phyloP scores from a whole-genome alignment of 208 protist species.

The Endotrypanum monterogeii region DNA sequence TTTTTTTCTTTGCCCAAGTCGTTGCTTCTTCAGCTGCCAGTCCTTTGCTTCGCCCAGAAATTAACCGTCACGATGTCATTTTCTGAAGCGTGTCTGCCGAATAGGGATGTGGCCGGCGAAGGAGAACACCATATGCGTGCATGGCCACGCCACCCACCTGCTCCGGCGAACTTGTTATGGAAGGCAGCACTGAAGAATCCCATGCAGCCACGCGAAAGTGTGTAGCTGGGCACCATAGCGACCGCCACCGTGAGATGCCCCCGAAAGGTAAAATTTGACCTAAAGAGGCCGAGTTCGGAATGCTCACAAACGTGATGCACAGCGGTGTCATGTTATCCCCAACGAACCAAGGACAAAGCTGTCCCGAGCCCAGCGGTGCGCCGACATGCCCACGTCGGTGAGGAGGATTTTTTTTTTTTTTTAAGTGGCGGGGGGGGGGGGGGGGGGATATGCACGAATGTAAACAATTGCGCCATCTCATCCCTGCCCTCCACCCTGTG shows the following conservation, averaged over 20 bases:
- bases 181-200: not conserved
- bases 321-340: slow-evolving; percentile 4
- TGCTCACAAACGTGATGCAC: not conserved
- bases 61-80: too few species aligned
- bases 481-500: too few species aligned
- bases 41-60: too few species aligned
- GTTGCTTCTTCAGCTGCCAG: too few species aligned
- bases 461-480: not conserved
- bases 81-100: not conserved
- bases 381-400: not conserved
- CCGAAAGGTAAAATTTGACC: slow-evolving; percentile 18
- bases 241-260: slow-evolving; percentile 34
- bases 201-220: slow-evolving; percentile 17
- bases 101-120: not conserved
- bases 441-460: not conserved
- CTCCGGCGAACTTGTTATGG: slow-evolving; percentile 5
- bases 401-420: too few species aligned
- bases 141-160: slow-evolving; percentile 9
- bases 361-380: slow-evolving; percentile 10
- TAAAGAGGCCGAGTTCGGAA: slow-evolving; percentile 1
- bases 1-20: too few species aligned
- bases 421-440: too few species aligned
- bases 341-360: slow-evolving; percentile 14
- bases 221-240: slow-evolving; percentile 33
- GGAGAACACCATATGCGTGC: slow-evolving; percentile 4